A percentile compares a stretch with the other conserved stretches of the same genome.
Conservation (phyloP, 768 basidiomycete genomes). For the Piloderma croceum region DNA sequence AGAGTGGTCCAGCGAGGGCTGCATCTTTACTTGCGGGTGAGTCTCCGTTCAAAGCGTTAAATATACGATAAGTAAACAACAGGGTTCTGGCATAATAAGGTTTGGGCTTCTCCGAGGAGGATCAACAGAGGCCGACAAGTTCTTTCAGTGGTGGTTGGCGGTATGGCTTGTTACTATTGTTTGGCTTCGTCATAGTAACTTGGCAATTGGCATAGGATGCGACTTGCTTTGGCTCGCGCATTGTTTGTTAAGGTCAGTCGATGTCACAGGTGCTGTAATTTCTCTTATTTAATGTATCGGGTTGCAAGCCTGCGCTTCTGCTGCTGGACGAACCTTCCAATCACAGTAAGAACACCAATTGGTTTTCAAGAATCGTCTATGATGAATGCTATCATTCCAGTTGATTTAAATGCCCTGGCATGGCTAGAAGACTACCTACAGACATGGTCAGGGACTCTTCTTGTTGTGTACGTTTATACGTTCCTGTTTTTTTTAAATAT, state of each 20-base stretch:
- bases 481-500: slow-evolving; percentile 3
- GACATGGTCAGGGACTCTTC: slow-evolving; percentile 86
- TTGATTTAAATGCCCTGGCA: slow-evolving; percentile 92
- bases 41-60: slow-evolving; percentile 2
- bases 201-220: slow-evolving; percentile 57
- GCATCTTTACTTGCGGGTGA: slow-evolving; percentile 82
- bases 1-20: slow-evolving; percentile 92
- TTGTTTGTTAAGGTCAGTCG: slow-evolving; percentile 82
- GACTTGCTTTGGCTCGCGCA: slow-evolving; percentile 90
- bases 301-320: slow-evolving; percentile 58
- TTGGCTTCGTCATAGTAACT: slow-evolving; percentile 1
- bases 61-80: background rate
- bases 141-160: slow-evolving; percentile 97
- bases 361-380: background rate
- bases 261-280: background rate
- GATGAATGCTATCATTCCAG: slow-evolving; percentile 26
- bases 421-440: slow-evolving; percentile 98
- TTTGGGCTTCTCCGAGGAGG: slow-evolving; percentile 84
- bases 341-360: slow-evolving; percentile 58
- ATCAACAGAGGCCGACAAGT: slow-evolving; percentile 77
- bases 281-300: slow-evolving; percentile 1
- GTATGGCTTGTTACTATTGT: slow-evolving; percentile 30
- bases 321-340: slow-evolving; percentile 94
- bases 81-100: slow-evolving; percentile 36
- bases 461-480: slow-evolving; percentile 71